Evolutionary conservation across 306 rosid species (phyloP).

Genomic region (Cajanus cajan): DNA sequence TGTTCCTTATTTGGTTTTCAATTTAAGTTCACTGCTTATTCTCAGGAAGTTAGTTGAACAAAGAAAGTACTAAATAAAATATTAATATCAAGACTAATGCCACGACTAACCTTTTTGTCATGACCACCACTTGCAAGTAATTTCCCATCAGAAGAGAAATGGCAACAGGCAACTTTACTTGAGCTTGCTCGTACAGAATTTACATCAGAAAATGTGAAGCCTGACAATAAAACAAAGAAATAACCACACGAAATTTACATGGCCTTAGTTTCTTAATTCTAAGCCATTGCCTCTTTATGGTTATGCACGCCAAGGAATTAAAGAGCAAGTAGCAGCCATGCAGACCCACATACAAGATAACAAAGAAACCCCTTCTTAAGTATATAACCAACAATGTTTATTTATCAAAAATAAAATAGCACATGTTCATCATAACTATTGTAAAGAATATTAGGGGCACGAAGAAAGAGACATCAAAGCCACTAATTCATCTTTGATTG

Average conservation of each 20-base stretch:
- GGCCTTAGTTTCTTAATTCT: slow-evolving; percentile 5
- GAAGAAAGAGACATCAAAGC: background rate
- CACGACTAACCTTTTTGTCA: slow-evolving; percentile 77
- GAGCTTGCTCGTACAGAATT: slow-evolving; percentile 73
- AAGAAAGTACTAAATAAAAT: background rate
- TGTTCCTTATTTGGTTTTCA: background rate
- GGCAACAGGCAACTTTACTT: slow-evolving; percentile 85
- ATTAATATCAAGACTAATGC: slow-evolving; percentile 2
- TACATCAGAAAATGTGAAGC: slow-evolving; percentile 75
- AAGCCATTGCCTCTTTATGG: background rate
- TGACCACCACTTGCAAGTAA: slow-evolving; percentile 97
- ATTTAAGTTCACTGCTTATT: slow-evolving; percentile 17
- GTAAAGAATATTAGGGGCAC: background rate
- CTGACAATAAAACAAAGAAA: slow-evolving; percentile 54
- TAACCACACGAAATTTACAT: no score
- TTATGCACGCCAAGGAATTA: slow-evolving; percentile 16
- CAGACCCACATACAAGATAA: slow-evolving; percentile 12
- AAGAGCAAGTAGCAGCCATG: background rate
- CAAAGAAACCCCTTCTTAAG: background rate
- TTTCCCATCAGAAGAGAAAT: slow-evolving; percentile 98
- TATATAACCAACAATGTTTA: background rate
- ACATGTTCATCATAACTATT: slow-evolving; percentile 13
- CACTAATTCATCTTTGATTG: background rate
- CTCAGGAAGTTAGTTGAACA: slow-evolving; percentile 14
- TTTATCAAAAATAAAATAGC: background rate